Percentiles rank a stretch among this genome's conserved stretches.
These are phyloP conservation scores for Boletus reticulatus DNA, from an alignment of 768 basidiomycete species.

Conservation along the genomic window DNA sequence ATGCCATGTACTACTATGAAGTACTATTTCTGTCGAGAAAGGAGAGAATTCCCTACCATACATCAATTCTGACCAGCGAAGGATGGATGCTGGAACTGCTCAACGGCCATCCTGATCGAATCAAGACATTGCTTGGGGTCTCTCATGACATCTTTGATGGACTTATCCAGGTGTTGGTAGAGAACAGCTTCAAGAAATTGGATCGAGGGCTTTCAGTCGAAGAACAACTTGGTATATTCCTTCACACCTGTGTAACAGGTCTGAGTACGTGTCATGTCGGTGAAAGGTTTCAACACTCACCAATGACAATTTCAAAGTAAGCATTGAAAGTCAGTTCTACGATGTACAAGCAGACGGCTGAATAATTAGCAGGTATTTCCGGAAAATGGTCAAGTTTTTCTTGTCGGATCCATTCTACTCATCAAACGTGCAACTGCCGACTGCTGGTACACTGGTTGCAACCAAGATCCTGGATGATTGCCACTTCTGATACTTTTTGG, in stretches of 20 bases:
- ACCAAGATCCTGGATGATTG: background rate
- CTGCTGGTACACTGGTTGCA: background rate
- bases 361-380: constrained; percentile 10
- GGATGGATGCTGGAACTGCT: constrained; percentile 2
- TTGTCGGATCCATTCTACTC: constrained; percentile 1
- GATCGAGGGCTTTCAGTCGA: background rate
- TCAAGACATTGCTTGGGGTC: background rate
- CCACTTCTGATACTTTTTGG: background rate
- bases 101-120: constrained; percentile 1
- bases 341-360: background rate
- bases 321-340: background rate
- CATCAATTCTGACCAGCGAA: background rate
- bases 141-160: background rate
- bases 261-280: constrained; percentile 4
- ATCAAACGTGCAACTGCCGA: background rate
- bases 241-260: constrained; percentile 10
- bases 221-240: constrained; percentile 11
- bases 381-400: constrained; percentile 4
- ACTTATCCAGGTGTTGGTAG: background rate
- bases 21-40: background rate
- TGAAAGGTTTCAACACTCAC: background rate
- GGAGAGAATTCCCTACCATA: background rate
- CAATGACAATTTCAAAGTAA: background rate
- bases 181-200: background rate
- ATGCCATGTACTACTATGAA: background rate